phyloP scores from a whole-genome alignment of 495 filamentous ascomycete species.

The Niebla homalea region DNA sequence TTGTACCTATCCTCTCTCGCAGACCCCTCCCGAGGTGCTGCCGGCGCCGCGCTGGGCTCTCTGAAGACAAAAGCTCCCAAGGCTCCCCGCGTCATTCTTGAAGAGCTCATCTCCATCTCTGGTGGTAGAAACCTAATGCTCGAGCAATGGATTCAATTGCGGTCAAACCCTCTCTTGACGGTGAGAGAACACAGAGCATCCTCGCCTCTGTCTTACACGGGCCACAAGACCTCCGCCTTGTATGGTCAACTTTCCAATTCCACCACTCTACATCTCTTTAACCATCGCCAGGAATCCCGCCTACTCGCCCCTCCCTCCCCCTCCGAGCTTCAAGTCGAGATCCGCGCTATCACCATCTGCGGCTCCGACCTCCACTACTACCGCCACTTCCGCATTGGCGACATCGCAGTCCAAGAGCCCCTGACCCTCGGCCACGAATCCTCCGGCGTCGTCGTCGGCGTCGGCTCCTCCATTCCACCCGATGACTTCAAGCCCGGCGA shows the following conservation, averaged over 20 bases:
- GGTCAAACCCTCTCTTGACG: too few relatives aligned
- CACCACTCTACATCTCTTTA: not conserved
- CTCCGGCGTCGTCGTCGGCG: conserved; percentile 51
- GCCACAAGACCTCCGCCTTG: conserved; percentile 51
- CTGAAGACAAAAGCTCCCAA: too few relatives aligned
- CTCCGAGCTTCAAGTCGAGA: conserved; percentile 58
- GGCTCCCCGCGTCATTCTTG: too few relatives aligned
- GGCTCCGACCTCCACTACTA: conserved; percentile 81
- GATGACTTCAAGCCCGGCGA: conserved; percentile 41
- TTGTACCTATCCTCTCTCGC: too few relatives aligned
- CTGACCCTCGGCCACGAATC: conserved; percentile 72
- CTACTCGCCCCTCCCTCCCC: conserved; percentile 28
- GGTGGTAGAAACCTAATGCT: too few relatives aligned
- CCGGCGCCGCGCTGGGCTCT: too few relatives aligned
- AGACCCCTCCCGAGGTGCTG: too few relatives aligned
- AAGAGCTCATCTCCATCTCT: too few relatives aligned
- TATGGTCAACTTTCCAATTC: conserved; percentile 23
- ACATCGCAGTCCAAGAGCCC: conserved; percentile 60
- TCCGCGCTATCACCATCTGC: conserved; percentile 67
- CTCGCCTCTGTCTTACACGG: conserved; percentile 59
- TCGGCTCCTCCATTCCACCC: conserved; percentile 33
- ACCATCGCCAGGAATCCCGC: conserved; percentile 27
- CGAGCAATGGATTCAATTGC: too few relatives aligned
- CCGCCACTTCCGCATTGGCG: conserved; percentile 70
- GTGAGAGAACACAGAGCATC: conserved; percentile 11